Base-by-base conservation (phyloP, 2,329 filamentous ascomycete genomes). In the Fusarium sp. region DNA sequence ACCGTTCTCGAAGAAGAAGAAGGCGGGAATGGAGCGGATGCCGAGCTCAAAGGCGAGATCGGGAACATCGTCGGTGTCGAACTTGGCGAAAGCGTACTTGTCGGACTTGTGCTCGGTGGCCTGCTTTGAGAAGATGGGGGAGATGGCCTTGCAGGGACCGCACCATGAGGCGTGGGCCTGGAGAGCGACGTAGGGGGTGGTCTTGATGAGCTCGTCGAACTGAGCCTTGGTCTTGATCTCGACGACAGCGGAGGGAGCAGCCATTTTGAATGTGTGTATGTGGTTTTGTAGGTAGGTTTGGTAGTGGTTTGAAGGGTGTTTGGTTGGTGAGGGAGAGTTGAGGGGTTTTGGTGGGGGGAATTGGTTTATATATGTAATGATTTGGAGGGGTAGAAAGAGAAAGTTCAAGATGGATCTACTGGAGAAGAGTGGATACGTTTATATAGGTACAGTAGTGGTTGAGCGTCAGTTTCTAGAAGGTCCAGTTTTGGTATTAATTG, bases 141-240 rank as follows among this genome's bases (percentile, higher is more conserved):
- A 83, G 73, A 89, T 88, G 70, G 80, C 79, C 77, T 86, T 87
- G 84, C 87, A 89, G 27, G 87, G 87, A 37, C 81, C 82, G 77
- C 87, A 89, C 87, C 87, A 89, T 72, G 83, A 79, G 59, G 87
- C 86, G 77, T 80, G 84, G 78, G 88, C 87, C 75, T 89, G 85
- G 66, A 86, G 77, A 62, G 83, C 81, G 66, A 88, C 84, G 77
- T 83, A 85, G 45, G 80, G 82, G 46, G 80, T 85, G 11, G 75
- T 76, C 17, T 77, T 69, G 71, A 87, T 73, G 64, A 88, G 83
- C 36, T 77, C 70, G 63, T 85, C 75, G 71, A 88, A 86, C 69
- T 87, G 79, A 49, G 78, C 72, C 67, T 78, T 77, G 47, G 79
- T 76, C 58, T 73, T 77, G 74, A 86, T 79, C 70, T 76, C 73